Conservation (phyloP, 1,284 basidiomycete species). For the Leccinum fuscescens region DNA sequence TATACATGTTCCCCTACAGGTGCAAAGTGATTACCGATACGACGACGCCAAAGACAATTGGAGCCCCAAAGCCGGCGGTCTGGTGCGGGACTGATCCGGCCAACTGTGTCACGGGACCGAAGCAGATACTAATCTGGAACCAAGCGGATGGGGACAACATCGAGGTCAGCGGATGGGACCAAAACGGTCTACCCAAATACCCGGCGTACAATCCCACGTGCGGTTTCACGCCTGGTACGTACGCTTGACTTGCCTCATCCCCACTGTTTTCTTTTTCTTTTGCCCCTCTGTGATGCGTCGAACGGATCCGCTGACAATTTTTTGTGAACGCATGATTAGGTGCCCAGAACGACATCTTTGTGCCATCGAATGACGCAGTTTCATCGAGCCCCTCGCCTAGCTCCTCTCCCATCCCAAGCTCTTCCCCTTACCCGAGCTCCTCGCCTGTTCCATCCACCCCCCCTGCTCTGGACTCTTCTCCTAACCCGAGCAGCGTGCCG, state of each 20-base stretch:
- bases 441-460: neutral
- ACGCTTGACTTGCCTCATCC: neutral
- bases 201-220: conserved; percentile 17
- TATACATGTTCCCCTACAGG: conserved; percentile 4
- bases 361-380: neutral
- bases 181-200: neutral
- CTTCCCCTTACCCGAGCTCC: neutral
- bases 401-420: neutral
- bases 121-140: conserved; percentile 4
- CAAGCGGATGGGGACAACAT: conserved; percentile 15
- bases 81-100: conserved; percentile 10
- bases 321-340: conserved; percentile 4
- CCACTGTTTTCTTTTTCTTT: neutral
- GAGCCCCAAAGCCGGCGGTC: neutral
- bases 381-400: neutral
- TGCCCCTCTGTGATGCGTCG: neutral
- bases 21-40: neutral
- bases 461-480: neutral
- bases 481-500: neutral
- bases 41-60: conserved; percentile 6
- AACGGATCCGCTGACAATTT: conserved; percentile 1
- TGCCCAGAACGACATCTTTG: conserved; percentile 19
- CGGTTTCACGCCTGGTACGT: conserved; percentile 16
- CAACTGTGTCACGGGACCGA: conserved; percentile 13
- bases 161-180: neutral